Conservation (phyloP, 1,284 basidiomycete genomes). For the Sporisorium iseilematis-ciliati region DNA sequence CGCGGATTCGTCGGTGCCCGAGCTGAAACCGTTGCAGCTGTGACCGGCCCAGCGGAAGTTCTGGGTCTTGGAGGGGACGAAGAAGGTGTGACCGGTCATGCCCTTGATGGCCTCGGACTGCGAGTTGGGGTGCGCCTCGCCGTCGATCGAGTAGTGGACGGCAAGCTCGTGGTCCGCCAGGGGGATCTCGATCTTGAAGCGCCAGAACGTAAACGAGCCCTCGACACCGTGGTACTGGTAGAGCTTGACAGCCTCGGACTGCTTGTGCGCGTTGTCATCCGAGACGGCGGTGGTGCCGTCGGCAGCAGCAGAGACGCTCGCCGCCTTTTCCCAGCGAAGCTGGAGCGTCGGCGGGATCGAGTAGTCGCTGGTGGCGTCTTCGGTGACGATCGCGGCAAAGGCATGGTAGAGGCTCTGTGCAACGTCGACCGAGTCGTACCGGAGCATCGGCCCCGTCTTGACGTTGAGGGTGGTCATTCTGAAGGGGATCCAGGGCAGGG, state of each 20-base stretch:
- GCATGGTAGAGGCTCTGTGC: slow-evolving; percentile 79
- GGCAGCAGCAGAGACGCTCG: slow-evolving; percentile 26
- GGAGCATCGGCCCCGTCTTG: slow-evolving; percentile 80
- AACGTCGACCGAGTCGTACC: slow-evolving; percentile 88
- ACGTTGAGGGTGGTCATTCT: slow-evolving; percentile 62
- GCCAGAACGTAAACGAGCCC: slow-evolving; percentile 89
- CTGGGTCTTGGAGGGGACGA: slow-evolving; percentile 82
- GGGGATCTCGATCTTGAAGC: slow-evolving; percentile 89
- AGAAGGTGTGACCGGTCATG: slow-evolving; percentile 79
- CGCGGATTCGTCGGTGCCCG: slow-evolving; percentile 71
- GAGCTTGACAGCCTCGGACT: slow-evolving; percentile 78
- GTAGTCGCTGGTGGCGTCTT: slow-evolving; percentile 78
- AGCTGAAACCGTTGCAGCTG: slow-evolving; percentile 76
- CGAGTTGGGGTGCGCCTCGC: slow-evolving; percentile 53
- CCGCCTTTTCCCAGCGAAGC: slow-evolving; percentile 76
- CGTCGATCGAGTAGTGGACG: slow-evolving; percentile 77
- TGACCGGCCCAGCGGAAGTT: slow-evolving; percentile 93
- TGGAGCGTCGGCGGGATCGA: slow-evolving; percentile 73
- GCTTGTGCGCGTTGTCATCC: slow-evolving; percentile 32
- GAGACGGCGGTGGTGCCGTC: slow-evolving; percentile 38
- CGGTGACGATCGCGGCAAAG: slow-evolving; percentile 70
- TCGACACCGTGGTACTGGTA: slow-evolving; percentile 80
- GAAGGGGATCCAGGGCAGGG: background rate
- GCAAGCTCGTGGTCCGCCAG: slow-evolving; percentile 80
- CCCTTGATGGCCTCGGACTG: slow-evolving; percentile 51